Base-by-base conservation (phyloP, 2,329 filamentous ascomycete genomes). In the Aspergillus awamori region DNA sequence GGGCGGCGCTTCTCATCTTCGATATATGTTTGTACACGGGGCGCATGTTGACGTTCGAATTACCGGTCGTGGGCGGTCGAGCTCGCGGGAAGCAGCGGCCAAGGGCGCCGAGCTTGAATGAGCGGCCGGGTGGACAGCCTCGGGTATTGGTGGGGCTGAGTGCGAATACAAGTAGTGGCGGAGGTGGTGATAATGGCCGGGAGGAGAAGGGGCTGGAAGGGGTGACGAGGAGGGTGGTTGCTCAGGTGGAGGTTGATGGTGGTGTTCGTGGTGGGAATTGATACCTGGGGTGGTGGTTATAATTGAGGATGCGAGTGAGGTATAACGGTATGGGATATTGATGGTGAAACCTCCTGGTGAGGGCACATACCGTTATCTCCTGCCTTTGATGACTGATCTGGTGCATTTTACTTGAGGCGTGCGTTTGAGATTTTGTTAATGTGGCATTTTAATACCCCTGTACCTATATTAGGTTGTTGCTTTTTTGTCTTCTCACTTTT, bases 11-110 rank as follows among this genome's bases (percentile, higher is more conserved):
- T 38, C 78, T 91, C 63, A 58, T 87, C 64, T 89, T 89, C 77
- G 88, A 91, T 71, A 73, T 88, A 57, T 64, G 84, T 24, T 80
- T 89, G 45, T 91, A 89, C 74, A 65, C 86, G 60, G 84, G 83
- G 72, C 86, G 88, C 62, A 79, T 83, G 13, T 70, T 82, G 11
- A 81, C 81, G 45, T 85, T 88, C 72, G 83, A 88, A 62, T 74
- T 89, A 2, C 87, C 87, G 1, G 71, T 84, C 30, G 68, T 88
- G 51, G 87, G 87, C 4, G 87, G 87, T 5, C 79, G 86, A 66
- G 86, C 87, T 36, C 80, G 83, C 60, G 87, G 87, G 5, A 81
- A 82, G 66, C 80, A 82, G 60, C 79, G 85, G 63, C 88, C 88
- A 5, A 79, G 86, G 64, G 86, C 86, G 38, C 87, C 87, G 13